Base-by-base conservation (phyloP, 768 basidiomycete genomes). In the Russula brevipes region DNA sequence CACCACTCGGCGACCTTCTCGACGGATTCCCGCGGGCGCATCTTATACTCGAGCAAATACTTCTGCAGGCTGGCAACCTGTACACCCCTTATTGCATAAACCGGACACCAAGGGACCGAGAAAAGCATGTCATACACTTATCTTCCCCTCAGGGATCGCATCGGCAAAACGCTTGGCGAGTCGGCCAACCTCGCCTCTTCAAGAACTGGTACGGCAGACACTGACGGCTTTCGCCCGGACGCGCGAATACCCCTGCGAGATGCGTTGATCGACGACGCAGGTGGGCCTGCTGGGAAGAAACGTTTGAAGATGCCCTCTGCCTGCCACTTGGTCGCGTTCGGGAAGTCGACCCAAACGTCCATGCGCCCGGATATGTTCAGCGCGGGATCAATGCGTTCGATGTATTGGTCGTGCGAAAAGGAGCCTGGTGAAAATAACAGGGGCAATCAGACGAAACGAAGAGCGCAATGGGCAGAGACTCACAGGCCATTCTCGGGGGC, bases 321-420 rank as follows among this genome's bases (percentile, higher is more conserved):
- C 70, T 94, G 91, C 89, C 88, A 91, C 73, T 91, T 93, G 7
- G 89, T 91, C 5, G 91, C 91, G 71, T 94, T 86, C 52, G 88
- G 86, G 75, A 94, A 94, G 77, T 91, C 91, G 46, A 94, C 82
- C 91, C 91, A 92, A n/a, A 95, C 87, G 70, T 93, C 92, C 89
- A 92, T 91, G 51, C 90, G 88, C 63, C 94, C 94, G 30, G 93
- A 89, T n/a, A 92, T 83, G 72, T 85, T 89, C 44, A 95, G 81
- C 3, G 92, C 91, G 53, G 88, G 92, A 73, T 97, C 94, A 42
- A 97, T 81, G 46, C 91, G 87, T 71, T 96, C 92, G 68, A 94
- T 91, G 72, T 96, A 76, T 97, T 97, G 9, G 91, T 93, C 3
- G 91, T 94, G 91, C 91, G 74, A 95, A 94, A 17, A 95, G 79